These are phyloP conservation scores for Avena sativa DNA, from an alignment of 176 grass and related monocot species.

Conservation along the genomic window DNA sequence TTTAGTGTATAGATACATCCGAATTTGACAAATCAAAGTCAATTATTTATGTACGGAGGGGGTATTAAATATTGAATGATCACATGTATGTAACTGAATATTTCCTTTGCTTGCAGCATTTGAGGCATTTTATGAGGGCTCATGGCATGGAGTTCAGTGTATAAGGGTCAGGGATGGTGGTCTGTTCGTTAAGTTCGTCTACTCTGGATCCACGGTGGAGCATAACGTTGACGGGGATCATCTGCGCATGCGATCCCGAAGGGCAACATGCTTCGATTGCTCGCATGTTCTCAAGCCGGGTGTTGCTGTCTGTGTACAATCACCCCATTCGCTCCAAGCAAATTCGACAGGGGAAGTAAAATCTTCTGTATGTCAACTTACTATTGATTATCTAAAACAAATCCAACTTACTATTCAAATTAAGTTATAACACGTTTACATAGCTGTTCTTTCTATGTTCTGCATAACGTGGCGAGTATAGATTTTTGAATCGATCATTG, in stretches of 20 bases:
- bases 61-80: too few species aligned
- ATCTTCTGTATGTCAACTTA: constrained; percentile 54
- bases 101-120: constrained; percentile 63
- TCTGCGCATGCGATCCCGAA: constrained; percentile 74
- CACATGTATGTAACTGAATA: not conserved
- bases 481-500: not conserved
- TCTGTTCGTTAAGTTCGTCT: constrained; percentile 52
- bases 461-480: not conserved
- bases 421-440: not conserved
- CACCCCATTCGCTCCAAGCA: constrained; percentile 35
- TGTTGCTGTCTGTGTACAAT: constrained; percentile 68
- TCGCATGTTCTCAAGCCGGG: constrained; percentile 64
- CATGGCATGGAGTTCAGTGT: constrained; percentile 75
- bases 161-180: constrained; percentile 69
- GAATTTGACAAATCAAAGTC: too few species aligned
- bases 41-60: too few species aligned
- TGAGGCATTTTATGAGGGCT: constrained; percentile 71
- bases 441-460: not conserved
- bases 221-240: constrained; percentile 54
- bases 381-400: not conserved
- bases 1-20: too few species aligned
- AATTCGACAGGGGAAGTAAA: constrained; percentile 39
- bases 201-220: constrained; percentile 36
- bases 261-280: constrained; percentile 66
- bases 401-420: too few species aligned